Evolutionary conservation across 1,284 basidiomycete genomes (phyloP).

Genomic region (Tilletia caries): DNA sequence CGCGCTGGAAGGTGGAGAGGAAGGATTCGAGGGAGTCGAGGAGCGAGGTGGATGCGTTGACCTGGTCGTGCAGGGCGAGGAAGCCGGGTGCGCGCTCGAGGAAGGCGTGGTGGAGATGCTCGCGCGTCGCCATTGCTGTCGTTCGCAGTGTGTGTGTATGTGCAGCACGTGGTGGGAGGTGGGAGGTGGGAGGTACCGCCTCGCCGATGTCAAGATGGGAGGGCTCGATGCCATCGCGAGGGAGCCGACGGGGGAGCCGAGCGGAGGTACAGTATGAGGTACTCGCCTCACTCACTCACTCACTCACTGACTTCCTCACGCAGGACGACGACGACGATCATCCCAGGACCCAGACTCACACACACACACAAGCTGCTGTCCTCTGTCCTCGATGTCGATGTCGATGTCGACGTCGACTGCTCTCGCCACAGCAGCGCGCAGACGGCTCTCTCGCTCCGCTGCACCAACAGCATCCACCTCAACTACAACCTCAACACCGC

Average conservation of each 20-base stretch:
- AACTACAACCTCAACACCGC: too few relatives aligned
- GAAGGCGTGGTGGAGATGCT: constrained; percentile 15
- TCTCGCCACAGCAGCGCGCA: too few relatives aligned
- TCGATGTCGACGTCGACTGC: neutral
- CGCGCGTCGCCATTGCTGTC: neutral
- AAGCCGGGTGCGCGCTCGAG: constrained; percentile 18
- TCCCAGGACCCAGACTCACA: too few relatives aligned
- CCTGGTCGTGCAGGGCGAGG: constrained; percentile 63
- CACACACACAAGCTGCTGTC: too few relatives aligned
- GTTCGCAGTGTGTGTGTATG: neutral
- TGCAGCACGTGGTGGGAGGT: neutral
- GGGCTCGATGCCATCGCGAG: neutral
- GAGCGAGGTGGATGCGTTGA: constrained; percentile 59
- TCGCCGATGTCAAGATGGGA: neutral
- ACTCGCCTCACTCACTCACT: too few relatives aligned
- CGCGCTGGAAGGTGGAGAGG: constrained; percentile 88
- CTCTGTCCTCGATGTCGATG: too few relatives aligned
- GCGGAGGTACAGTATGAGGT: too few relatives aligned
- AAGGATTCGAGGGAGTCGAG: constrained; percentile 82
- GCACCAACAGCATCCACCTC: too few relatives aligned
- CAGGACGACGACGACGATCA: neutral
- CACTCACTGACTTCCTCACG: too few relatives aligned
- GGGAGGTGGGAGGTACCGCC: neutral
- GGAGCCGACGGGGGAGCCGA: neutral
- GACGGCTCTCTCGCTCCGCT: too few relatives aligned